A percentile compares a stretch with the other conserved stretches of the same genome.
phyloP scores from a whole-genome alignment of 2,329 filamentous ascomycete genomes.

The Monosporascus sp. region DNA sequence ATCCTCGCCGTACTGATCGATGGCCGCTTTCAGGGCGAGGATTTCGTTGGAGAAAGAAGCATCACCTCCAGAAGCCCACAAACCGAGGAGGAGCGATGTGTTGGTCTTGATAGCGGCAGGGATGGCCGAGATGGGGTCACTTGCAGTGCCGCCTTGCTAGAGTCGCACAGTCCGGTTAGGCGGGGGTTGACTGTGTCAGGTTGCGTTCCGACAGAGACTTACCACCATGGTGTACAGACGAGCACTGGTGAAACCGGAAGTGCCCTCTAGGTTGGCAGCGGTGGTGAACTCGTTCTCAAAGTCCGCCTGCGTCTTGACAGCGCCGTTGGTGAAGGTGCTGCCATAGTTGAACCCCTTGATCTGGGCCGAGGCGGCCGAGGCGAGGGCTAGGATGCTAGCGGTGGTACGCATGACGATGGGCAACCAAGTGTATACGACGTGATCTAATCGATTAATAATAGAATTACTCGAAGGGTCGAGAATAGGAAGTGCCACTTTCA shows the following conservation, averaged over 20 bases:
- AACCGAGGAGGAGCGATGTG: conserved; percentile 72
- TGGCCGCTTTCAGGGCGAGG: conserved; percentile 63
- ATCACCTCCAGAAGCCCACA: conserved; percentile 73
- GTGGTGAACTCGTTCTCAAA: conserved; percentile 67
- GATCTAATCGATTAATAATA: not conserved
- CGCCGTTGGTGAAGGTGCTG: conserved; percentile 53
- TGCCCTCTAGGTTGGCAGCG: conserved; percentile 58
- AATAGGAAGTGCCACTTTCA: not conserved
- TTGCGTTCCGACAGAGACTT: conserved; percentile 18
- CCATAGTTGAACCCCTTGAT: conserved; percentile 72
- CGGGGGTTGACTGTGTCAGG: not conserved
- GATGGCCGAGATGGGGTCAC: conserved; percentile 43
- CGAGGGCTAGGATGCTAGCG: conserved; percentile 27
- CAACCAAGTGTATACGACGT: not conserved
- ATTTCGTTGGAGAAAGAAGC: conserved; percentile 67
- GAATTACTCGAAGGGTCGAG: too few relatives aligned
- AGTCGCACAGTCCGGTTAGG: conserved; percentile 16
- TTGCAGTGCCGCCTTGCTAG: conserved; percentile 59
- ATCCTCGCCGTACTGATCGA: conserved; percentile 59
- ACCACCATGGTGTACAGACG: conserved; percentile 71
- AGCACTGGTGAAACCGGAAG: conserved; percentile 61
- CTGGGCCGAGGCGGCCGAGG: conserved; percentile 33
- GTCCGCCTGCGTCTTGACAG: conserved; percentile 55
- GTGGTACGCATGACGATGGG: conserved; percentile 16
- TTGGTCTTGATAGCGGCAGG: conserved; percentile 77